A percentile compares a stretch with the other conserved stretches of the same genome.
phyloP scores from a whole-genome alignment of 1,284 basidiomycete species.

The Cystobasidium pallidum region DNA sequence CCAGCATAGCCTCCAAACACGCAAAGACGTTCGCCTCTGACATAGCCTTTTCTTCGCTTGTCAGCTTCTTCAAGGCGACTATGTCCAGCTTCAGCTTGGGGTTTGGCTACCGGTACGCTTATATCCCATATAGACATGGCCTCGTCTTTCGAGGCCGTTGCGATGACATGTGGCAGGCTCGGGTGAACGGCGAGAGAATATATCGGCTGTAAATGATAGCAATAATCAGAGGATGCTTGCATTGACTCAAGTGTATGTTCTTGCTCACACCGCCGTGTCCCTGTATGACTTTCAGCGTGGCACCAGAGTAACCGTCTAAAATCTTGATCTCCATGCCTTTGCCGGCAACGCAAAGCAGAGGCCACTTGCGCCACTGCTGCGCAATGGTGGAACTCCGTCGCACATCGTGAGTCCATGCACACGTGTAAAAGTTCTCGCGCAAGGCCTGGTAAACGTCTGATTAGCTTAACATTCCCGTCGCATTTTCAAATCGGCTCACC shows the following conservation, averaged over 20 bases:
- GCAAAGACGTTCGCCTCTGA: slow-evolving; percentile 20
- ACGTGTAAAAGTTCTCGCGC: slow-evolving; percentile 20
- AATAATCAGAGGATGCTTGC: too few species aligned
- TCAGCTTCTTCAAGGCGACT: slow-evolving; percentile 11
- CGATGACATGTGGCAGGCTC: slow-evolving; percentile 33
- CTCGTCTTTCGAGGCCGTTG: slow-evolving; percentile 33
- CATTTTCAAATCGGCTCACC: neutral
- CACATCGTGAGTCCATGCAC: slow-evolving; percentile 38
- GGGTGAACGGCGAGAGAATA: slow-evolving; percentile 35
- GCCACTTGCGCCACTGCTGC: slow-evolving; percentile 39
- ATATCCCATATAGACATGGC: slow-evolving; percentile 40
- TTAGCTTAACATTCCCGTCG: neutral
- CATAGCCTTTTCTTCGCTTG: slow-evolving; percentile 43
- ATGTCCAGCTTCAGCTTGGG: slow-evolving; percentile 16
- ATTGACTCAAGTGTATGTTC: neutral
- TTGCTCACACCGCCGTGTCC: slow-evolving; percentile 32
- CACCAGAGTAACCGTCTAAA: slow-evolving; percentile 39
- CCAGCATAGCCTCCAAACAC: slow-evolving; percentile 35
- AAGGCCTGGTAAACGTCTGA: neutral
- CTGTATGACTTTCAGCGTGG: slow-evolving; percentile 35
- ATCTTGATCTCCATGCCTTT: slow-evolving; percentile 34
- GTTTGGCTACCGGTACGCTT: slow-evolving; percentile 35
- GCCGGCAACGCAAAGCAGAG: slow-evolving; percentile 26
- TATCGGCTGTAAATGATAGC: slow-evolving; percentile 31
- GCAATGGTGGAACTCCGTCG: neutral